Percentiles rank a stretch among this genome's conserved stretches.
Conservation (phyloP, 345 rosid genomes). For the Eucalyptus lansdowneana region DNA sequence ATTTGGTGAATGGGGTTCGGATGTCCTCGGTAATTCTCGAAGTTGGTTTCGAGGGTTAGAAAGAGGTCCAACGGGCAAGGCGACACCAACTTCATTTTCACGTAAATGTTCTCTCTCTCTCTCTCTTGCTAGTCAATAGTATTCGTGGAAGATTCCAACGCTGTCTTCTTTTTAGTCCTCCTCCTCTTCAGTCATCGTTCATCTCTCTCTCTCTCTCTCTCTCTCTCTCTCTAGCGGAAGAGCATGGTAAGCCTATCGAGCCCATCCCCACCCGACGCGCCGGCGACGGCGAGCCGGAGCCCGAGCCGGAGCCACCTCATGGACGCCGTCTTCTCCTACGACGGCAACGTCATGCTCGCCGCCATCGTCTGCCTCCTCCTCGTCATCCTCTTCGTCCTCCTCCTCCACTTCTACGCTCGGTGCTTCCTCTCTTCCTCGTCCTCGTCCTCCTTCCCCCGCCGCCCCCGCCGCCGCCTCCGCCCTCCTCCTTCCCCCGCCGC, state of each 20-base stretch:
- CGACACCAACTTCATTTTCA: neutral
- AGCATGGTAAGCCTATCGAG: neutral
- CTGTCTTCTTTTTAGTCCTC: neutral
- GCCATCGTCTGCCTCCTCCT: slow-evolving; percentile 60
- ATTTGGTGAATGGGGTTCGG: neutral
- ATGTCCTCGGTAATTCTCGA: neutral
- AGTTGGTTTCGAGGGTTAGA: neutral
- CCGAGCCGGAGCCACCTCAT: slow-evolving; percentile 5
- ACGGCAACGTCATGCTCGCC: slow-evolving; percentile 58
- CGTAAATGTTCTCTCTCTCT: neutral
- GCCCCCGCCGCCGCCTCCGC: neutral
- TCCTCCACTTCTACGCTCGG: slow-evolving; percentile 78
- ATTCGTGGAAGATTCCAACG: neutral
- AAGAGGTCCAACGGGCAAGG: neutral
- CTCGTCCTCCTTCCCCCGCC: neutral
- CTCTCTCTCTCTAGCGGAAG: neutral
- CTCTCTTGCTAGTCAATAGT: neutral
- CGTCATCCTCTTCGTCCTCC: slow-evolving; percentile 63
- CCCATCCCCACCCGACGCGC: neutral
- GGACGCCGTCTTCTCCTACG: slow-evolving; percentile 44
- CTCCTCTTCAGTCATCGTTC: neutral
- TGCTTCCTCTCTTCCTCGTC: slow-evolving; percentile 27
- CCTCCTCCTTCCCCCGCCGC: slow-evolving; percentile 10
- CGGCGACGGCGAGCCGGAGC: neutral
- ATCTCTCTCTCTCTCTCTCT: neutral